Base-by-base conservation (phyloP, 495 filamentous ascomycete species). In the Clohesyomyces aquaticus region DNA sequence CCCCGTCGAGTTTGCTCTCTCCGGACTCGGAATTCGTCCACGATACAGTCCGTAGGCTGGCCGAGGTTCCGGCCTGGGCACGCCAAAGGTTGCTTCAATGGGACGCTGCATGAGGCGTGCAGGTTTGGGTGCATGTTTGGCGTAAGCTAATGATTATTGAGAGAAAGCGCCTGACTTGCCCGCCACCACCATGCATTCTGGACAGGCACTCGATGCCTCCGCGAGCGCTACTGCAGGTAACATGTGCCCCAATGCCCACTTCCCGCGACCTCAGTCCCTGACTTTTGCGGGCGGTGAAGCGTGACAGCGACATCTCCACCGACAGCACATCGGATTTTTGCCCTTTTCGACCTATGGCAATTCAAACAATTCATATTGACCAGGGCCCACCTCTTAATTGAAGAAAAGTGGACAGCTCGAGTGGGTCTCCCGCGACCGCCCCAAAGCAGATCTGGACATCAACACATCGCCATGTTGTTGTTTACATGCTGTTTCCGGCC, bases 161-260 rank as follows among this genome's bases (percentile, higher is more conserved):
- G 6, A 38, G 56, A 35, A 61, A 21, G 43, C 11, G 45, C 28
- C 42, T 16, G 52, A 67, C n/a, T 9, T 9, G 9, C 48, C 60
- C 63, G 63, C 57, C 62, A 65, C 64, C 42, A 57, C 26, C 16
- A n/a, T 26, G 14, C 35, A 53, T 46, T 25, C 53, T 16, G 4
- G 61, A 59, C 47, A 49, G 55, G 56, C 19, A 60, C 55, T 61
- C 32, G 63, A 48, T 14, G 27, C 23, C 25, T 25, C 43, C 61
- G 45, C 42, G 35, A 53, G 45, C 63, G 48, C 63, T 66, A 66
- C 56, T 66, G 63, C 63, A 66, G 49, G 63, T 48, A 54, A 49
- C 55, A 45, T 50, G 35, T 35, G 9, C 21, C 18, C 41, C 48
- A 32, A 26, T 29, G 18, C 25, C 49, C 47, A 48, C 55, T 10